A percentile compares a stretch with the other conserved stretches of the same genome.
Evolutionary conservation across 176 grass and related monocot species (phyloP).

Genomic region (Echinochloa phyllopogon): DNA sequence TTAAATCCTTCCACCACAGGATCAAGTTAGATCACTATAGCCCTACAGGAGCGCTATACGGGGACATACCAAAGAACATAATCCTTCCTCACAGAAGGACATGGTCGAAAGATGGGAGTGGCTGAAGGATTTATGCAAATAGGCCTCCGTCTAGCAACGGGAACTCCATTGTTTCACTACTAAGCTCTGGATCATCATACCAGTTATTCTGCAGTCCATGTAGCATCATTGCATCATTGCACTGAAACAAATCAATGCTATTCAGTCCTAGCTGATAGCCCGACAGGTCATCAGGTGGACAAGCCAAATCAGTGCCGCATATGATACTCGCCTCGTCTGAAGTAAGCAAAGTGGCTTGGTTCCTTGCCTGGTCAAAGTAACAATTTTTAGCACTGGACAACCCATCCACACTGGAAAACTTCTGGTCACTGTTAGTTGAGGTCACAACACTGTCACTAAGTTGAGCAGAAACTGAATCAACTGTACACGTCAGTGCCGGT

Average conservation of each 20-base stretch:
- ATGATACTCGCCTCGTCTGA: slow-evolving; percentile 49
- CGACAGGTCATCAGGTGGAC: slow-evolving; percentile 62
- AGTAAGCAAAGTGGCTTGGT: slow-evolving; percentile 39
- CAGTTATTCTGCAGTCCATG: slow-evolving; percentile 74
- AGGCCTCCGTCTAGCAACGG: slow-evolving; percentile 75
- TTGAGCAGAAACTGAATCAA: slow-evolving; percentile 69
- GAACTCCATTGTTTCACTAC: slow-evolving; percentile 56
- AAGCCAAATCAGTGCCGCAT: slow-evolving; percentile 54
- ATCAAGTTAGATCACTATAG: slow-evolving; percentile 55
- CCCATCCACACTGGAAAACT: slow-evolving; percentile 53
- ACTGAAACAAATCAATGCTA: slow-evolving; percentile 75
- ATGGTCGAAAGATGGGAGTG: slow-evolving; percentile 31
- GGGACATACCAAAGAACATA: slow-evolving; percentile 53
- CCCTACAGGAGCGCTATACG: slow-evolving; percentile 49
- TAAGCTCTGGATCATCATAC: slow-evolving; percentile 68
- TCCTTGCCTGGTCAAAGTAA: slow-evolving; percentile 50
- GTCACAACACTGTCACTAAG: slow-evolving; percentile 55
- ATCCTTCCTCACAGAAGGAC: slow-evolving; percentile 43
- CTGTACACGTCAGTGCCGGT: slow-evolving; percentile 64
- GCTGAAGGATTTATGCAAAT: slow-evolving; percentile 62
- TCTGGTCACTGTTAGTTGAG: slow-evolving; percentile 44
- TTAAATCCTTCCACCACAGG: slow-evolving; percentile 77
- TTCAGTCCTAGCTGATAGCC: slow-evolving; percentile 64
- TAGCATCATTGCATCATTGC: slow-evolving; percentile 50
- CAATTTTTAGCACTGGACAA: slow-evolving; percentile 55